Base-by-base conservation (phyloP, 1,284 basidiomycete genomes). In the Trichosporon coremiiforme region DNA sequence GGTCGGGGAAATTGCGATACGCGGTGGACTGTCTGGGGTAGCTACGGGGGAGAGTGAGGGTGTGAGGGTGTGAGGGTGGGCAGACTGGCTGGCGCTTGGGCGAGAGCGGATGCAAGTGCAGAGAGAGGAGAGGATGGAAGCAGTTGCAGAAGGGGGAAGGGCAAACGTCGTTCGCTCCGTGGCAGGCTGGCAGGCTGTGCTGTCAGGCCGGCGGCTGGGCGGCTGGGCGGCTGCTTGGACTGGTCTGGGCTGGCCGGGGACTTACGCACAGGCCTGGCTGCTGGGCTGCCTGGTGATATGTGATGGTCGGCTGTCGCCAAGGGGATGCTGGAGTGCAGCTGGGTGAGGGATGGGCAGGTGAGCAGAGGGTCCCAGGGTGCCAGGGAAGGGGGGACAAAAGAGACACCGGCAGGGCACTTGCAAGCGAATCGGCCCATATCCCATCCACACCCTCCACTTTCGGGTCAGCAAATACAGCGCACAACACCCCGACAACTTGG, bases 81-180 rank as follows among this genome's bases (percentile, higher is more conserved):
- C 33, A 35, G 33, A 53, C 7, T 25, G 20, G n/a, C 41, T n/a
- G 17, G 50, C 50, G 50, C 50, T 53, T 53, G 50, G 50, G 50
- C 50, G 50, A 22, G 20, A 17, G 50, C 50, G 50, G 50, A 53
- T 53, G 50, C 20, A 22, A 25, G 50, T 53, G 20, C 4, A 53
- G 50, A 25, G 4, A 22, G 9, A n/a, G 38, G 13, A 25, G 13
- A n/a, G 50, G 6, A 53, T 53, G 50, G 50, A 53, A 53, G 50
- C 20, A 53, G 50, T 53, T 20, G 50, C 20, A 25, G 50, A 22
- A 8, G 47, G 47, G 47, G 47, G 47, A 53, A 53, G 50, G 45
- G 50, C 50, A 53, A 53, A 53, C 50, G 50, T 53, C 50, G 50
- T 25, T 53, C 50, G 36, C 36, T 38, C 36, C 10, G 50, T 53